Evolutionary conservation across 495 filamentous ascomycete genomes (phyloP).

Genomic region (Tricharina praecox): DNA sequence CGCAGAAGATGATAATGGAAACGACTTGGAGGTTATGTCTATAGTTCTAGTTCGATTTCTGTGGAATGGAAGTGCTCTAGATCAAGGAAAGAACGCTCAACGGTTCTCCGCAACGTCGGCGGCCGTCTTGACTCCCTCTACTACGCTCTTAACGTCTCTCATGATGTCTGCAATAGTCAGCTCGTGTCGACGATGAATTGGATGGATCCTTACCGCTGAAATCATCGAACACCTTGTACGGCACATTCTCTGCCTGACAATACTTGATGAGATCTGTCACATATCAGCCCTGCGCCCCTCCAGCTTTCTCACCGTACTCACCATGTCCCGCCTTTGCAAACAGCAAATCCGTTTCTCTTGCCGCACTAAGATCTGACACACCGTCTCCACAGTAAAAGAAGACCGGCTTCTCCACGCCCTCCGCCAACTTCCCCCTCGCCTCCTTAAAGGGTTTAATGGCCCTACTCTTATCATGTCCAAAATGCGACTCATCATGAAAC

Average conservation of each 20-base stretch:
- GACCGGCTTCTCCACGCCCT: conserved; percentile 42
- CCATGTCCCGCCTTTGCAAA: conserved; percentile 84
- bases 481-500: conserved; percentile 72
- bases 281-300: conserved; percentile 1
- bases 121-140: conserved; percentile 8
- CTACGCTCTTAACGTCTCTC: conserved; percentile 5
- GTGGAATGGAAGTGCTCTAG: too few species aligned
- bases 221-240: conserved; percentile 50
- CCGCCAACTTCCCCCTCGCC: conserved; percentile 35
- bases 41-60: too few species aligned
- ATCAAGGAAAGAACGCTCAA: too few species aligned
- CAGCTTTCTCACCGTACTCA: conserved; percentile 33
- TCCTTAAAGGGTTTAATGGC: conserved; percentile 69
- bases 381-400: conserved; percentile 86
- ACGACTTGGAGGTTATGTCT: too few species aligned
- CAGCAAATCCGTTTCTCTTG: conserved; percentile 69
- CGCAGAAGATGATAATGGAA: too few species aligned
- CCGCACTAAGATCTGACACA: conserved; percentile 74
- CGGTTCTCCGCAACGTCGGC: conserved; percentile 5
- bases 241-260: conserved; percentile 44
- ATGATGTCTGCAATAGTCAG: conserved; percentile 1
- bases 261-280: conserved; percentile 45
- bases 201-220: conserved; percentile 32
- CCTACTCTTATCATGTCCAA: conserved; percentile 85
- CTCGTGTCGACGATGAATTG: background rate